Percentiles rank a stretch among this genome's conserved stretches.
Evolutionary conservation across 768 basidiomycete species (phyloP).

Genomic region (Rhodotorula kratochvilovae): DNA sequence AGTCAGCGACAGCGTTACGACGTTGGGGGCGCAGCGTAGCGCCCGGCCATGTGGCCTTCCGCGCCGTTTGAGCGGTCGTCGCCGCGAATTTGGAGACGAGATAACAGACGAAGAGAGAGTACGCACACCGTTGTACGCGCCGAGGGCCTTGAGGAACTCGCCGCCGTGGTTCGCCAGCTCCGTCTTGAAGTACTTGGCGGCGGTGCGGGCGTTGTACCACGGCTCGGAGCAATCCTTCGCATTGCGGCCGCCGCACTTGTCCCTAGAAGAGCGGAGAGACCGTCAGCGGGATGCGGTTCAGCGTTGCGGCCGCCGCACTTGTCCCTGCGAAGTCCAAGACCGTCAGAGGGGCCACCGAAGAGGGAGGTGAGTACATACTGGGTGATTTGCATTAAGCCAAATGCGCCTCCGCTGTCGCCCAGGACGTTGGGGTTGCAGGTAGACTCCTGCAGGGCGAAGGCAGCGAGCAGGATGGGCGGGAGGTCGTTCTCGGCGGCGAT

Average conservation of each 20-base stretch:
- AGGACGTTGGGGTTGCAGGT: conserved; percentile 55
- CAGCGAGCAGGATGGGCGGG: conserved; percentile 71
- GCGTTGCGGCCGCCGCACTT: conserved; percentile 39
- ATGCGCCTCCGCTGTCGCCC: conserved; percentile 23
- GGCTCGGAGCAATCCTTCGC: conserved; percentile 33
- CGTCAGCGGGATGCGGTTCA: not conserved
- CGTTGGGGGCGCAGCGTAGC: too few relatives aligned
- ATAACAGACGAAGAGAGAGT: not conserved
- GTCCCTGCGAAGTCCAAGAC: conserved; percentile 10
- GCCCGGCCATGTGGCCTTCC: too few relatives aligned
- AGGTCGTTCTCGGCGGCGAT: conserved; percentile 56
- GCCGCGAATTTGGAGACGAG: too few relatives aligned
- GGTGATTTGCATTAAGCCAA: conserved; percentile 31
- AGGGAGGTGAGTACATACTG: not conserved
- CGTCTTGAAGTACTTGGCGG: conserved; percentile 31
- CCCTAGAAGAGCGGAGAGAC: not conserved
- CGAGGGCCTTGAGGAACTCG: conserved; percentile 22
- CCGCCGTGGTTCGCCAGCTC: conserved; percentile 19
- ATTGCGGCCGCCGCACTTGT: conserved; percentile 41
- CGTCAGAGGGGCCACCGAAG: not conserved
- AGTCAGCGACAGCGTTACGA: not conserved
- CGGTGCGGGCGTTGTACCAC: conserved; percentile 33
- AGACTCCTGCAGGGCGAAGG: conserved; percentile 85
- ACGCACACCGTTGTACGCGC: conserved; percentile 20
- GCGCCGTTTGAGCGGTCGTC: too few relatives aligned